Base-by-base conservation (phyloP, 257 asterid species). In the Penstemon barbatus region DNA sequence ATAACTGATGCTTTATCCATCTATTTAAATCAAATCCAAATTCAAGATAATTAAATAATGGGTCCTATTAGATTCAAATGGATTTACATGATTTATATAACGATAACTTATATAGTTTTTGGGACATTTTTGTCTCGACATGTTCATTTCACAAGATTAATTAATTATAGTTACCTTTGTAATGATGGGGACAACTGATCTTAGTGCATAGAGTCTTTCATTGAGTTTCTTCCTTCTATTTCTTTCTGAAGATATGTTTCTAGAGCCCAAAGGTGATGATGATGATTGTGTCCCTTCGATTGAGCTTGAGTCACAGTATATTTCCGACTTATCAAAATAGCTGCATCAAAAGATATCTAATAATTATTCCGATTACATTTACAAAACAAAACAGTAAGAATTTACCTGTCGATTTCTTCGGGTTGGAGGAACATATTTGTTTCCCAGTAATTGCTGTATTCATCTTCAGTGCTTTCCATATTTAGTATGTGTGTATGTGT, bases 1-100 rank as follows among this genome's bases (percentile, higher is more conserved):
- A 89, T 80, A 25, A 81, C 87, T 42, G 96, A 89, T 2, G 96
- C 96, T 74, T 89, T 89, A 75, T 89, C 92, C 96, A 89, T 86
- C 96, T 87, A 49, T 4, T 40, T 63, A 4, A 44, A 8, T 18
- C 6, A 53, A 19, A n/a, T 40, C 1, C 8, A 37, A 18, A 46
- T 36, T 4, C 37, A 36, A 36, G 6, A 53, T 40, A 9, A 46
- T 46, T 46, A 46, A 46, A 6, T 6, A 7, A 10, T 6, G 52
- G 8, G 52, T 46, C 1, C 2, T n/a, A 6, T 7, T 46, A 46
- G n/a, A 6, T 6, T 46, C 52, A 46, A 1, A 46, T 7, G 8
- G 4, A 46, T 46, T 46, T n/a, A 6, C 1, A 46, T 46, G 12
- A 46, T 0, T 7, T 15, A 15, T 15, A 15, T 15, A 15, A 15